Evolutionary conservation across 1,139 yeast species (phyloP).

Genomic region (Debaryomycetaceae sp.): DNA sequence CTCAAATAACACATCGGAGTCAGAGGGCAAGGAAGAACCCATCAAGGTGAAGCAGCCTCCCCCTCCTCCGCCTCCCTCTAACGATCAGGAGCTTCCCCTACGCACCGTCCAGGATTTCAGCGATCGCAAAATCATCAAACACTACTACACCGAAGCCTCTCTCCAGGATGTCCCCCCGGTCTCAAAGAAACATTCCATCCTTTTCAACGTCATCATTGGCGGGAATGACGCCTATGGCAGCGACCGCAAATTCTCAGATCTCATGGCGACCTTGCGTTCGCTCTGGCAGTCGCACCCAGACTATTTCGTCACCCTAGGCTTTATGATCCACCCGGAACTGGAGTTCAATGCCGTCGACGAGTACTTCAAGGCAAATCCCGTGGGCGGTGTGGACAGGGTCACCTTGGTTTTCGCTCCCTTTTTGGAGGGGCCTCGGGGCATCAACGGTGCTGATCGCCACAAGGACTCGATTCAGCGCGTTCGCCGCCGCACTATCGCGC

Average conservation of each 20-base stretch:
- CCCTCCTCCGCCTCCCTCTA: too few species aligned
- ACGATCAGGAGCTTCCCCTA: too few species aligned
- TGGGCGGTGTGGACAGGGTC: slow-evolving; percentile 8
- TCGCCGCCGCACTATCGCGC: slow-evolving; percentile 24
- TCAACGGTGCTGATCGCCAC: slow-evolving; percentile 18
- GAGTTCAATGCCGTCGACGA: slow-evolving; percentile 14
- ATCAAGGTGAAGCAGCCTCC: too few species aligned
- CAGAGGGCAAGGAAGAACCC: too few species aligned
- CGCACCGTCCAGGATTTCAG: too few species aligned
- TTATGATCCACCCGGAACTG: slow-evolving; percentile 14
- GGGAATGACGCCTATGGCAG: slow-evolving; percentile 14
- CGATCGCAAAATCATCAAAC: not conserved
- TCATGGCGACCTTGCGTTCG: slow-evolving; percentile 12
- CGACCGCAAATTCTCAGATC: slow-evolving; percentile 12
- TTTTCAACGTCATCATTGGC: not conserved
- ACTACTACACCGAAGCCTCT: too few species aligned
- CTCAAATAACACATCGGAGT: too few species aligned
- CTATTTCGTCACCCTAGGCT: slow-evolving; percentile 15
- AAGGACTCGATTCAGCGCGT: slow-evolving; percentile 18
- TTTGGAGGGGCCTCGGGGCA: slow-evolving; percentile 14
- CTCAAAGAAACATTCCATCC: not conserved
- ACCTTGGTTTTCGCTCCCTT: slow-evolving; percentile 23
- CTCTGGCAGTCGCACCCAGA: slow-evolving; percentile 8
- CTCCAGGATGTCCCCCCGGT: not conserved
- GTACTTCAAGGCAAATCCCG: slow-evolving; percentile 1